Base-by-base conservation (phyloP, 805 yeast species). In the Dipodascus geniculatus region DNA sequence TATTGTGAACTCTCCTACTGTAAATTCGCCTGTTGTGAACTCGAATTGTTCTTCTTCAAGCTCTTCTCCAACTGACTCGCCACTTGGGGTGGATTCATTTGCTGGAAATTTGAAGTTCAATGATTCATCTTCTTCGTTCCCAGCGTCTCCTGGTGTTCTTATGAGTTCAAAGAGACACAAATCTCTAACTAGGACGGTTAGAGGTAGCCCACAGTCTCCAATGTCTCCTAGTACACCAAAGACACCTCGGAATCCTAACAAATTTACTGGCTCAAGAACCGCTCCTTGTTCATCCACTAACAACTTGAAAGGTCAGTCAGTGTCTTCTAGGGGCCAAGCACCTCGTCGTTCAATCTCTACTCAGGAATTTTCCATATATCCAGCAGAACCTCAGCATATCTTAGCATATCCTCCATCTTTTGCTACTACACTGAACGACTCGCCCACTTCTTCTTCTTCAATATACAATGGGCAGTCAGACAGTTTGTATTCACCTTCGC, bases 391-490 rank as follows among this genome's bases (percentile, higher is more conserved):
- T n/a, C 44, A 38, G 19, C 44, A n/a, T 38, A 17, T 17, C 4
- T n/a, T 38, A n/a, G 44, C 44, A n/a, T 38, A 38, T 38, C 44
- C 44, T 38, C 44, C 44, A 6, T 38, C 44, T 6, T 38, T 38
- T 38, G 17, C 20, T 6, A n/a, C 20, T n/a, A 6, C 44, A 38
- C 4, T 14, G 20, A 38, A 38, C 19, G 44, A 38, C 14, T 38
- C 44, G 6, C 44, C 44, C 14, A 11, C 44, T 38, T 38, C 44
- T 17, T 9, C 44, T 38, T 38, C 44, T 17, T 38, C 44, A 38
- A 11, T 38, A 3, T 4, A 38, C 20, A 38, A 14, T n/a, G 14
- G 20, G 4, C 20, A n/a, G 4, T 38, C 44, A 14, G 44, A 38
- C 19, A 38, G 14, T 38, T n/a, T 38, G 20, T 38, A 38, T 16